Evolutionary conservation across 2,329 filamentous ascomycete genomes (phyloP).

Genomic region (Colletotrichum tabaci): DNA sequence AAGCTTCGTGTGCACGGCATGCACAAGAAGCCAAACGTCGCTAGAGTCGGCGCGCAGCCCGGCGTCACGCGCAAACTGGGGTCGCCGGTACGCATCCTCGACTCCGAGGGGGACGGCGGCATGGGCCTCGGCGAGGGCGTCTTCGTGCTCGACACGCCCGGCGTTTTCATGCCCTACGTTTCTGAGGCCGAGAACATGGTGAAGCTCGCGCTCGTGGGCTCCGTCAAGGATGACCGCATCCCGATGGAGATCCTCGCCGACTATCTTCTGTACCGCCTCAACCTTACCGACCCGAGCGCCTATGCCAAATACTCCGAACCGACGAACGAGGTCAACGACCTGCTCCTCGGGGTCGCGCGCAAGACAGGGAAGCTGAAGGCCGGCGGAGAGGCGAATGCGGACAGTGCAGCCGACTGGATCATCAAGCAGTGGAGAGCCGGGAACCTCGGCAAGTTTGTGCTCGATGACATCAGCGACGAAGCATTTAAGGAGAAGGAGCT

Average conservation of each 20-base stretch:
- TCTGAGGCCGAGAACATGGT: slow-evolving; percentile 90
- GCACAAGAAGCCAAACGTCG: slow-evolving; percentile 72
- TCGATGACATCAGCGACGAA: slow-evolving; percentile 81
- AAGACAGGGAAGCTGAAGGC: slow-evolving; percentile 83
- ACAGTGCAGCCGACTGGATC: slow-evolving; percentile 83
- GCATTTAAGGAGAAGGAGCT: slow-evolving; percentile 66
- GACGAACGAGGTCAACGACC: slow-evolving; percentile 85
- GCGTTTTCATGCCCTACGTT: slow-evolving; percentile 95
- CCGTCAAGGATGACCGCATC: slow-evolving; percentile 91
- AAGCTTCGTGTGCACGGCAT: slow-evolving; percentile 81
- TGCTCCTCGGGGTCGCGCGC: slow-evolving; percentile 79
- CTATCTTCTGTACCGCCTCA: slow-evolving; percentile 90
- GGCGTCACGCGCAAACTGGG: slow-evolving; percentile 91
- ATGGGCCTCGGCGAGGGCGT: slow-evolving; percentile 70
- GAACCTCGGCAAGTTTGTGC: slow-evolving; percentile 79
- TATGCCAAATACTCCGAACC: slow-evolving; percentile 77
- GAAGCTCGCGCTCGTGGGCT: slow-evolving; percentile 91
- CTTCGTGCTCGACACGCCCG: slow-evolving; percentile 92
- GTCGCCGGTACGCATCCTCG: slow-evolving; percentile 83
- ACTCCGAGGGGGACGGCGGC: slow-evolving; percentile 45
- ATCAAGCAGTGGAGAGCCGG: slow-evolving; percentile 88
- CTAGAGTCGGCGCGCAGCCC: slow-evolving; percentile 87
- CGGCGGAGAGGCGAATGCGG: slow-evolving; percentile 79
- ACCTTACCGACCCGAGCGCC: slow-evolving; percentile 72
- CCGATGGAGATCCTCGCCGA: slow-evolving; percentile 85